phyloP scores from a whole-genome alignment of 495 filamentous ascomycete species.

The Chaetomium fimeti region DNA sequence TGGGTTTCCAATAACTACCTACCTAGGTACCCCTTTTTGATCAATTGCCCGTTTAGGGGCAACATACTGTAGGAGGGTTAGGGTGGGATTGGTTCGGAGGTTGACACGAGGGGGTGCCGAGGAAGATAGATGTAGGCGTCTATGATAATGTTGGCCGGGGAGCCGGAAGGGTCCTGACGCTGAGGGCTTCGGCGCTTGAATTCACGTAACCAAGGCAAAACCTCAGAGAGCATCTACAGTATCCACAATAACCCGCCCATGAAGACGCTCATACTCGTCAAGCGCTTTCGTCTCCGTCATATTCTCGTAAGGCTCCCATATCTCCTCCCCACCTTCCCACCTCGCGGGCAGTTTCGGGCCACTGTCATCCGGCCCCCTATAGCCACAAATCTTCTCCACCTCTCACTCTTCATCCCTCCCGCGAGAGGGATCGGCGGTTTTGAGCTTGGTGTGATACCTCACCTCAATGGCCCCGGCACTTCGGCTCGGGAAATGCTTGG shows the following conservation, averaged over 20 bases:
- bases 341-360: background rate
- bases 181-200: background rate
- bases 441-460: background rate
- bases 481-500: background rate
- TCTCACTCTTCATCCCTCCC: background rate
- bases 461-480: background rate
- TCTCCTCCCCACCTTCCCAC: background rate
- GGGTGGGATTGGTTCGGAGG: too few species aligned
- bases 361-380: background rate
- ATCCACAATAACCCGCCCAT: background rate
- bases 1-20: too few species aligned
- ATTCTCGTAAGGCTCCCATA: conserved; percentile 4
- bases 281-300: background rate
- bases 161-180: too few species aligned
- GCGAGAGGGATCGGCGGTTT: background rate
- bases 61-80: too few species aligned
- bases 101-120: too few species aligned
- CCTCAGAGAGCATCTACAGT: background rate
- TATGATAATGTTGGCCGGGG: too few species aligned
- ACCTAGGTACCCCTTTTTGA: too few species aligned
- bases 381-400: background rate
- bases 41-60: too few species aligned
- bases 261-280: conserved; percentile 4
- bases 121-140: too few species aligned
- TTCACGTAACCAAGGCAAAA: background rate